A percentile compares a stretch with the other conserved stretches of the same genome.
phyloP scores from a whole-genome alignment of 164 flowering plant species.

The Magnolia changhungtana region DNA sequence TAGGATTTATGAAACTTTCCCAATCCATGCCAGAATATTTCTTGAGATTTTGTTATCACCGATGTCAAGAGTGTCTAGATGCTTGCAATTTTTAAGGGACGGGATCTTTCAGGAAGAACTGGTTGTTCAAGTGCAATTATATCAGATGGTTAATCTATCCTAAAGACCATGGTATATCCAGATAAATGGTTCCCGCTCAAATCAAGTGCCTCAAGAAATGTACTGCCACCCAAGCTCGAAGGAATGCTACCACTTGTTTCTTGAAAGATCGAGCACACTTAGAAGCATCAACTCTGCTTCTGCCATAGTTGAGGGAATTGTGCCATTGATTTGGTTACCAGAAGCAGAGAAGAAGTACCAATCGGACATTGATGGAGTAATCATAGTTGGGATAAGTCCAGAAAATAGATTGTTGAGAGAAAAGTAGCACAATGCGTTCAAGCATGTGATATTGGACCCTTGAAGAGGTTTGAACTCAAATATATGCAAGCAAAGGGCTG shows the following conservation, averaged over 20 bases:
- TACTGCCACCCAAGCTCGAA: no score
- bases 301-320: constrained; percentile 19
- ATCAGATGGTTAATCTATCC: background rate
- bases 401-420: no score
- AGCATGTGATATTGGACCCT: constrained; percentile 15
- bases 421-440: no score
- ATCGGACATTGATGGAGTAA: no score
- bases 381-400: no score
- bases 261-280: no score
- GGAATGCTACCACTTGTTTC: no score
- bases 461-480: constrained; percentile 19
- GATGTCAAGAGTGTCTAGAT: constrained; percentile 24
- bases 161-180: constrained; percentile 30
- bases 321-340: constrained; percentile 23
- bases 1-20: constrained; percentile 4
- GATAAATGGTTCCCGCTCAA: constrained; percentile 25
- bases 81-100: constrained; percentile 13
- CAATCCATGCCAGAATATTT: constrained; percentile 25
- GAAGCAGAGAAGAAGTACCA: constrained; percentile 3
- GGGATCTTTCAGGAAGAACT: constrained; percentile 27
- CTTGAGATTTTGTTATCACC: constrained; percentile 33
- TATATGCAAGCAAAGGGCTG: background rate
- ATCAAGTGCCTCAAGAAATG: constrained; percentile 6
- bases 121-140: constrained; percentile 17
- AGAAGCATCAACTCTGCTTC: background rate